Evolutionary conservation across 768 basidiomycete species (phyloP).

Genomic region (Podaxis rugospora): DNA sequence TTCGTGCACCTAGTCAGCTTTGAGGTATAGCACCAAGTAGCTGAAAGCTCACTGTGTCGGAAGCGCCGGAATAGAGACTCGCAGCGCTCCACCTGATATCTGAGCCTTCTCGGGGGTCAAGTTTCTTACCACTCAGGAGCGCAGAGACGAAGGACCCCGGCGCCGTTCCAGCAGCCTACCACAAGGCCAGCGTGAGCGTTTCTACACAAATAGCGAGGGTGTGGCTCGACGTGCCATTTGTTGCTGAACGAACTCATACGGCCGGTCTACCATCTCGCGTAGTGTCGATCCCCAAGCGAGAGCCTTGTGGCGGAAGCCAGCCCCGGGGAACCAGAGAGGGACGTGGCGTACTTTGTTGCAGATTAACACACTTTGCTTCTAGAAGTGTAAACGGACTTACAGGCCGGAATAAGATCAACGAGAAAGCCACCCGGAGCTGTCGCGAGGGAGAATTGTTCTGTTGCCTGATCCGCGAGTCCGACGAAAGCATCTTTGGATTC

Average conservation of each 20-base stretch:
- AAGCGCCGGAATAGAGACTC: conserved; percentile 54
- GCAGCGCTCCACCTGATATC: conserved; percentile 65
- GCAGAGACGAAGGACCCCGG: conserved; percentile 54
- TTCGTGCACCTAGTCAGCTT: conserved; percentile 7
- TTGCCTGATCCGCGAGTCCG: conserved; percentile 48
- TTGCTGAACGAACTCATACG: conserved; percentile 55
- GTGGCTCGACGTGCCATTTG: conserved; percentile 43
- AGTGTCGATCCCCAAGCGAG: conserved; percentile 49
- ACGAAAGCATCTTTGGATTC: conserved; percentile 49
- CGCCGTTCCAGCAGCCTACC: conserved; percentile 56
- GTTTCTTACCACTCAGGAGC: conserved; percentile 45
- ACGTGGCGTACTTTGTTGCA: conserved; percentile 44
- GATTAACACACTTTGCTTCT: conserved; percentile 4
- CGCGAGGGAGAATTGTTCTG: conserved; percentile 49
- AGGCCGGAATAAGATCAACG: conserved; percentile 46
- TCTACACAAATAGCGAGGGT: not conserved
- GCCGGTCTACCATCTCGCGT: conserved; percentile 50
- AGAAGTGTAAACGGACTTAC: conserved; percentile 25
- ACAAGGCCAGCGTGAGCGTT: conserved; percentile 1
- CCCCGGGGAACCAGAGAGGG: conserved; percentile 64
- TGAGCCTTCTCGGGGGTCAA: conserved; percentile 52
- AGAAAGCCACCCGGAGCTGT: conserved; percentile 49
- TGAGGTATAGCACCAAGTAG: not conserved
- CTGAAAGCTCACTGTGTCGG: conserved; percentile 43
- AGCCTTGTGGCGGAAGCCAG: conserved; percentile 51